A percentile compares a stretch with the other conserved stretches of the same genome.
Evolutionary conservation across 306 rosid genomes (phyloP).

Genomic region (Gastrolobium bilobum): DNA sequence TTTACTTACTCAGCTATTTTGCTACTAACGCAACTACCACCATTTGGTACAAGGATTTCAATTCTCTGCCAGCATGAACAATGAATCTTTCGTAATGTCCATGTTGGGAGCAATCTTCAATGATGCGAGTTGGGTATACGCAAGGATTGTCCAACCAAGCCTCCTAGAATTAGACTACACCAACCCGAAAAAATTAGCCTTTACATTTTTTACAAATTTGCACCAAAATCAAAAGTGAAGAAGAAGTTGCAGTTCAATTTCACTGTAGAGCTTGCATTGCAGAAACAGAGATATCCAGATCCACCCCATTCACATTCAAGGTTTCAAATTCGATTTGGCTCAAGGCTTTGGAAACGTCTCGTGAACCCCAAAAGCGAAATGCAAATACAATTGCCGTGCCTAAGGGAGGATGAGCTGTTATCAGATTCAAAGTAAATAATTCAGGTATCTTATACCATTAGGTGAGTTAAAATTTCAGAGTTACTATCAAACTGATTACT

Average conservation of each 20-base stretch:
- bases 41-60: not conserved
- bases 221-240: no score
- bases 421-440: conserved; percentile 59
- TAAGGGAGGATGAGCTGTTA: conserved; percentile 61
- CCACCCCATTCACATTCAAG: conserved; percentile 37
- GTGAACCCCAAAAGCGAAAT: conserved; percentile 50
- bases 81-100: conserved; percentile 54
- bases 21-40: no score
- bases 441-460: conserved; percentile 12
- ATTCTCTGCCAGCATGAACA: conserved; percentile 64
- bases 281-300: not conserved
- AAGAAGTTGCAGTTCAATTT: no score
- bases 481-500: not conserved
- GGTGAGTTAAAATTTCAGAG: no score
- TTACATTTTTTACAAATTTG: no score
- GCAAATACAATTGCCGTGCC: conserved; percentile 67
- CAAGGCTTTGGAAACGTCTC: conserved; percentile 53
- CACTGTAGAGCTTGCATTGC: no score
- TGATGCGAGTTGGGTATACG: conserved; percentile 53
- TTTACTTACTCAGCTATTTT: no score
- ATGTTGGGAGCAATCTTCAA: conserved; percentile 57
- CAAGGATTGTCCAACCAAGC: no score
- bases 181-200: no score
- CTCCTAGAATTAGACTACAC: no score
- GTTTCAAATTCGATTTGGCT: conserved; percentile 43